A percentile compares a stretch with the other conserved stretches of the same genome.
These are phyloP conservation scores for Besnoitia besnoiti DNA, from an alignment of 169 alveolate genomes.

Conservation along the genomic window DNA sequence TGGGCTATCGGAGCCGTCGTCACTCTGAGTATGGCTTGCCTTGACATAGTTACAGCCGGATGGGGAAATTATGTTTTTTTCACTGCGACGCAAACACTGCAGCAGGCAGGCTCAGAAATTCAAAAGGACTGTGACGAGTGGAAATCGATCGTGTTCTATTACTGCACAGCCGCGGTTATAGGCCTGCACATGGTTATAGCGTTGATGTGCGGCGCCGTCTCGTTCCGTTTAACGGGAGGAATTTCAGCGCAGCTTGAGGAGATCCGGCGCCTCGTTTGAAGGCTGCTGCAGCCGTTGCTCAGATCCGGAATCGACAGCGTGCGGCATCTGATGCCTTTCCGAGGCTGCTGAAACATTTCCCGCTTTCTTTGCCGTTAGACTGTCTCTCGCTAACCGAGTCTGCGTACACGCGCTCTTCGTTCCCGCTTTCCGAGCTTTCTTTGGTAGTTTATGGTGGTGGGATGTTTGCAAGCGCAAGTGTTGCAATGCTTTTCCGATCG, in stretches of 20 bases:
- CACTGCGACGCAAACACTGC: neutral
- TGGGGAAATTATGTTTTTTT: slow-evolving; percentile 53
- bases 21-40: slow-evolving; percentile 59
- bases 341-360: too few species aligned
- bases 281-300: neutral
- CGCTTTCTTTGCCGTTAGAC: too few species aligned
- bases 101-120: neutral
- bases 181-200: slow-evolving; percentile 46
- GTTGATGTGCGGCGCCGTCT: slow-evolving; percentile 43
- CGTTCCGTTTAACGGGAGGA: slow-evolving; percentile 45
- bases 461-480: too few species aligned
- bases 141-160: slow-evolving; percentile 45
- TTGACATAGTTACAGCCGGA: slow-evolving; percentile 39
- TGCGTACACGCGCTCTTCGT: too few species aligned
- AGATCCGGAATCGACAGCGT: too few species aligned
- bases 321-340: neutral
- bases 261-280: slow-evolving; percentile 46
- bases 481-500: too few species aligned
- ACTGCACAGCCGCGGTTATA: slow-evolving; percentile 47
- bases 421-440: too few species aligned
- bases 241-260: slow-evolving; percentile 41
- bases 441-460: too few species aligned
- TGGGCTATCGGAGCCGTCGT: slow-evolving; percentile 57
- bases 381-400: too few species aligned
- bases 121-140: slow-evolving; percentile 33